phyloP scores from a whole-genome alignment of 1,139 yeast species.

The Williopsis jadinii region DNA sequence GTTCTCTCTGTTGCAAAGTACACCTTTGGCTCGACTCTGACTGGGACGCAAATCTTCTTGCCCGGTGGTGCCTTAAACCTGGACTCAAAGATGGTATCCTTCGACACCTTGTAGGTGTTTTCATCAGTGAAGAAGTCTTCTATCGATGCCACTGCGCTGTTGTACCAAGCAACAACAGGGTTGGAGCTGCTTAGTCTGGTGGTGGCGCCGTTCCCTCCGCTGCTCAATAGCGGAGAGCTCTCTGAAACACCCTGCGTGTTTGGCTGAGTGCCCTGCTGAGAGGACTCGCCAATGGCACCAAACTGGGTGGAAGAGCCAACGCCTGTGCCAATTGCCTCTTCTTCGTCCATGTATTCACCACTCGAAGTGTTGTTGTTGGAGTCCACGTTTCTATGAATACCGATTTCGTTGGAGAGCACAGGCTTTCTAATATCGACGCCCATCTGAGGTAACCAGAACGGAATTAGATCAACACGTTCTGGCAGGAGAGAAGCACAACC shows the following conservation, averaged over 20 bases:
- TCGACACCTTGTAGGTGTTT: constrained; percentile 66
- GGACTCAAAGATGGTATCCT: constrained; percentile 71
- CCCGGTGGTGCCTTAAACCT: constrained; percentile 69
- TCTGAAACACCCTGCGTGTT: constrained; percentile 15
- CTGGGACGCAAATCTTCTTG: constrained; percentile 66
- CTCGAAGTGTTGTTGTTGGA: constrained; percentile 38
- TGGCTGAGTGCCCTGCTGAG: constrained; percentile 6
- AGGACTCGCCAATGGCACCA: constrained; percentile 6
- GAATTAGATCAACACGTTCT: constrained; percentile 73
- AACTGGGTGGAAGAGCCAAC: constrained; percentile 2
- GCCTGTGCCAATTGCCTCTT: constrained; percentile 36
- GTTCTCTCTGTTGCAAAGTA: constrained; percentile 84
- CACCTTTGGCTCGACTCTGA: constrained; percentile 79
- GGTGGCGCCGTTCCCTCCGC: not conserved
- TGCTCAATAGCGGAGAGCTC: constrained; percentile 19
- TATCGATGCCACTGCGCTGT: constrained; percentile 17
- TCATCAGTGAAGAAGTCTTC: constrained; percentile 56
- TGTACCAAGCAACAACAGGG: constrained; percentile 13
- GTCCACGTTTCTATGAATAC: constrained; percentile 47
- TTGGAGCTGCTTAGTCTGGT: constrained; percentile 10
- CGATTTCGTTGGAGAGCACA: constrained; percentile 55
- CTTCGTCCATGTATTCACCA: constrained; percentile 36
- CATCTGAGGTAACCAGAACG: constrained; percentile 99
- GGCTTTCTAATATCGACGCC: constrained; percentile 92
- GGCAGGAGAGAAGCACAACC: constrained; percentile 89